Percentiles rank a stretch among this genome's conserved stretches.
phyloP scores from a whole-genome alignment of 306 rosid species.

The Prinsepia uniflora region DNA sequence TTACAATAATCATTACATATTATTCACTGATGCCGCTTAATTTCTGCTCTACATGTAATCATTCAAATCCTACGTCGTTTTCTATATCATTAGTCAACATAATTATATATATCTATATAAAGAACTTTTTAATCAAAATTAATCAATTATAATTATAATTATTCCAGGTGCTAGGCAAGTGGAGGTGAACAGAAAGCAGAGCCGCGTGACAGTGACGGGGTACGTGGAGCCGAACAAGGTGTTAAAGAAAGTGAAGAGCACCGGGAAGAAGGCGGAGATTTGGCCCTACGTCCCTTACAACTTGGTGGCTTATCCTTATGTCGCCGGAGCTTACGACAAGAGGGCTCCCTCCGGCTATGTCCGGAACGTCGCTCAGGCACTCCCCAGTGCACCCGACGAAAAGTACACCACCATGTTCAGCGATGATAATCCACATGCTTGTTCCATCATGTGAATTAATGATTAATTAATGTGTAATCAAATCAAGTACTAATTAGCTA shows the following conservation, averaged over 20 bases:
- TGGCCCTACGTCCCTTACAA: slow-evolving; percentile 93
- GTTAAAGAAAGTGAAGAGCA: slow-evolving; percentile 63
- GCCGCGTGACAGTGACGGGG: slow-evolving; percentile 65
- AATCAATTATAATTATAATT: not conserved
- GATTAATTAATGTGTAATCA: not conserved
- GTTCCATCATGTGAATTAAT: slow-evolving; percentile 58
- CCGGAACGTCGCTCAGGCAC: slow-evolving; percentile 52
- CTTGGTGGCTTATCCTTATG: slow-evolving; percentile 83
- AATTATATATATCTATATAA: too few relatives aligned
- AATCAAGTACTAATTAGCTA: not conserved
- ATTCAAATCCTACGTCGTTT: not conserved
- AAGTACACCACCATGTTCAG: slow-evolving; percentile 58
- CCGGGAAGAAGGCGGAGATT: slow-evolving; percentile 83
- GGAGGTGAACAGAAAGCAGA: slow-evolving; percentile 69
- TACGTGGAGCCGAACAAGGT: slow-evolving; percentile 85
- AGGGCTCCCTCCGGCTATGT: slow-evolving; percentile 89
- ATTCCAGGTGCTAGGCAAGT: slow-evolving; percentile 64
- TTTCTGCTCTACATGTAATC: not conserved
- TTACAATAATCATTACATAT: not conserved
- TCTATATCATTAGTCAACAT: too few relatives aligned
- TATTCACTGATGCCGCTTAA: not conserved
- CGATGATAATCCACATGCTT: slow-evolving; percentile 88
- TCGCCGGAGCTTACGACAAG: slow-evolving; percentile 78
- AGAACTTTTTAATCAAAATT: too few relatives aligned
- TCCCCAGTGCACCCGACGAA: slow-evolving; percentile 59